Conservation (phyloP, 129 eudicot species). For the Helichrysum umbraculigerum region DNA sequence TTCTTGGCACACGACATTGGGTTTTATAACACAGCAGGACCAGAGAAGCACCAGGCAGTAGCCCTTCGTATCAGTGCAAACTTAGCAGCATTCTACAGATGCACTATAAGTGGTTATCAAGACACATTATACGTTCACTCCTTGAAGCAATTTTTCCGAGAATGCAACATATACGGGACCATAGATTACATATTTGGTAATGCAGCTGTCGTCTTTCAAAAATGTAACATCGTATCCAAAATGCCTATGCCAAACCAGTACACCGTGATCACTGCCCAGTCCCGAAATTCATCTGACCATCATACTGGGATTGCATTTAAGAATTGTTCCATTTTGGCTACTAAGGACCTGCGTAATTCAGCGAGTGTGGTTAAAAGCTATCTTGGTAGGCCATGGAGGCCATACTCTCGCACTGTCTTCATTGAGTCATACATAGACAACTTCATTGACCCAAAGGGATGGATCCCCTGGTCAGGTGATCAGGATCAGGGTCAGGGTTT, state of each 20-base stretch:
- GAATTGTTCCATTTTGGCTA: not conserved
- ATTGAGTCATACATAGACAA: not conserved
- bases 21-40: slow-evolving; percentile 72
- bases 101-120: slow-evolving; percentile 37
- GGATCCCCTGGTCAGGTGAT: not conserved
- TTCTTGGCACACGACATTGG: slow-evolving; percentile 87
- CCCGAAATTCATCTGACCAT: not conserved
- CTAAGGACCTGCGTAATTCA: not conserved
- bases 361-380: not conserved
- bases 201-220: not conserved
- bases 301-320: not conserved
- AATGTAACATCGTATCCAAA: not conserved
- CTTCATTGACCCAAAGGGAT: not conserved
- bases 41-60: slow-evolving; percentile 80
- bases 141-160: not conserved
- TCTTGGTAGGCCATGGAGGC: slow-evolving; percentile 7
- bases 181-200: slow-evolving; percentile 3
- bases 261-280: not conserved
- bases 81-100: slow-evolving; percentile 66
- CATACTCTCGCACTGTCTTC: not conserved
- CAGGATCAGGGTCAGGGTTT: not conserved
- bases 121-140: not conserved
- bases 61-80: slow-evolving; percentile 89
- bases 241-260: not conserved
- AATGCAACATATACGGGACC: not conserved